These are phyloP conservation scores for Rosa rugosa DNA, from an alignment of 306 rosid species.

Conservation along the genomic window DNA sequence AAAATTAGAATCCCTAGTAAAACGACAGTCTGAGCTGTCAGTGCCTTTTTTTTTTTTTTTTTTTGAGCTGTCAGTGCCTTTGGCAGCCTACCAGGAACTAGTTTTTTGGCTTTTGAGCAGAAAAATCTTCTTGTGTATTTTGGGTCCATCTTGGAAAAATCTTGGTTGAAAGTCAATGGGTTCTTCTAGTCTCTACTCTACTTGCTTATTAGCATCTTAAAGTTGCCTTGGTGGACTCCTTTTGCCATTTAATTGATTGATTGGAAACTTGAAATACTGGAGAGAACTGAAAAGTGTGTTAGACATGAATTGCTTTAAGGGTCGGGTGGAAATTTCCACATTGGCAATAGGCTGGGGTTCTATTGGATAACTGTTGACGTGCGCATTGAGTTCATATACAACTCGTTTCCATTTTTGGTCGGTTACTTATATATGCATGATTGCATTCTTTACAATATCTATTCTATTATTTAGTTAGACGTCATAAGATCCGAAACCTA, in stretches of 20 bases:
- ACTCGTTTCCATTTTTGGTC: conserved; percentile 6
- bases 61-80: not conserved
- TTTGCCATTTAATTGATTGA: not conserved
- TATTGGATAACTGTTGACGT: not conserved
- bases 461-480: too few species aligned
- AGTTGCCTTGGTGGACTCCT: not conserved
- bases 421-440: not conserved
- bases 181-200: not conserved
- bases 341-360: not conserved
- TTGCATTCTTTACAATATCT: not conserved
- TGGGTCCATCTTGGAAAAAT: not conserved
- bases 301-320: not conserved
- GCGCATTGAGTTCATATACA: not conserved
- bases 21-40: not conserved
- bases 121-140: not conserved
- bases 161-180: not conserved
- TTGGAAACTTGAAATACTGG: not conserved
- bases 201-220: not conserved
- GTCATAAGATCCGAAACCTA: not conserved
- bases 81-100: conserved; percentile 1
- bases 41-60: too few species aligned
- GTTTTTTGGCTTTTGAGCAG: not conserved
- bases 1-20: not conserved
- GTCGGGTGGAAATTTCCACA: not conserved
- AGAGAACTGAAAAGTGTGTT: not conserved